Evolutionary conservation across 495 filamentous ascomycete genomes (phyloP), one percentile per base, ranked within the genome.

Genomic region (Lentithecium fluviatile): DNA sequence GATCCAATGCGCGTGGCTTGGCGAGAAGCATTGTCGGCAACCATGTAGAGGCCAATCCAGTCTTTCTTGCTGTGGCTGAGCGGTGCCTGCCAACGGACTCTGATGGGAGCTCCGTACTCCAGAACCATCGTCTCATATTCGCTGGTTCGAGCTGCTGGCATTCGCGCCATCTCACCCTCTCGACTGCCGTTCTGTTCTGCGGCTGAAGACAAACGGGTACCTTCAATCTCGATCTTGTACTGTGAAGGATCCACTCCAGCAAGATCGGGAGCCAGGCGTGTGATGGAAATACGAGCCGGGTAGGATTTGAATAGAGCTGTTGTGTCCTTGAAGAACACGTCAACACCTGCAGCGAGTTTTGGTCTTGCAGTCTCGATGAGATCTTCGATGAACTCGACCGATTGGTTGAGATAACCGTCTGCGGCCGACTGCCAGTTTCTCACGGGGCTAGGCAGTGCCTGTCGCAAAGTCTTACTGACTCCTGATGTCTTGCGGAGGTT

Each of bases 21-120:
- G 42, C 94, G 82, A 21, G 87, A 91, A 4, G 84, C 82, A 69
- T 97, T 97, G 72, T 97, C 95, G 3, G 88, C 90, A 20, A 98
- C 88, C 78, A 88, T 88, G 77, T 97, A 98, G 6, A 98, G 78
- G 19, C 92, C 93, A 50, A 98, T 83, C 94, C 94, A 98, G 73
- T 98, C 94, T 64, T 86, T 89, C 69, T 88, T 94, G 77, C 85
- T 87, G 75, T 97, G 94, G 68, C 92, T 91, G 52, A 87, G 79
- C 0, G 94, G 94, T 0, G 94, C 95, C 17, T 85, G 91, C 94
- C 94, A 98, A 67, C 83, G 86, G 64, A 98, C 89, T 65, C 83
- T 88, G 74, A 98, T 89, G 12, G 93, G 90, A 11, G 91, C 82
- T 49, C 94, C 94, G 66, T 97, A 98, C 73, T 95, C 84, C 54